Conservation (phyloP, 805 yeast species). For the Komagataella kurtzmanii region DNA sequence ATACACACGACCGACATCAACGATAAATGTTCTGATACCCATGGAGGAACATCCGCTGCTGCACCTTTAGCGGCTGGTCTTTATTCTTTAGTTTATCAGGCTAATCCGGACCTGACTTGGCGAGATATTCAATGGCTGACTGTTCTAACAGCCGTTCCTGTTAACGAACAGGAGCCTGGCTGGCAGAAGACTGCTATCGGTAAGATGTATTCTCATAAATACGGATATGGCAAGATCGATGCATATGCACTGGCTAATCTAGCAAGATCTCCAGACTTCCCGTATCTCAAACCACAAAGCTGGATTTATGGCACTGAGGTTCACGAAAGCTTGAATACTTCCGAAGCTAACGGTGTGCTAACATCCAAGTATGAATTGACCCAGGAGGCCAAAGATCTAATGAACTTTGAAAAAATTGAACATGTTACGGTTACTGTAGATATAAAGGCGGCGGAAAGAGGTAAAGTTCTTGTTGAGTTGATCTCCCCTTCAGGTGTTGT, state of each 20-base stretch:
- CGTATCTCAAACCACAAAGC: slow-evolving; percentile 82
- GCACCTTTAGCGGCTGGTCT: slow-evolving; percentile 98
- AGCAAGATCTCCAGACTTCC: slow-evolving; percentile 50
- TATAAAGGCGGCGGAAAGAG: slow-evolving; percentile 52
- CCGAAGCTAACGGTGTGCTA: slow-evolving; percentile 9
- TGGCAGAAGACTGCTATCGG: slow-evolving; percentile 67
- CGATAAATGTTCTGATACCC: slow-evolving; percentile 52
- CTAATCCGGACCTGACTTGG: slow-evolving; percentile 87
- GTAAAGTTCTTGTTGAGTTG: slow-evolving; percentile 51
- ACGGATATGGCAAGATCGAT: slow-evolving; percentile 89
- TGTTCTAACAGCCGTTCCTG: slow-evolving; percentile 54
- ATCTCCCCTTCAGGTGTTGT: slow-evolving; percentile 64
- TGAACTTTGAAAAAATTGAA: slow-evolving; percentile 63
- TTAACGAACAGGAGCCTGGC: slow-evolving; percentile 51
- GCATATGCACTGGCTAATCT: slow-evolving; percentile 59
- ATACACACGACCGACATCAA: slow-evolving; percentile 81
- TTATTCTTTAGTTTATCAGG: slow-evolving; percentile 68
- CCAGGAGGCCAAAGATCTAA: slow-evolving; percentile 30
- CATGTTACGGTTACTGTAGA: slow-evolving; percentile 78
- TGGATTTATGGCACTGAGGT: slow-evolving; percentile 47
- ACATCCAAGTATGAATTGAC: slow-evolving; percentile 31
- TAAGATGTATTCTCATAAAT: slow-evolving; percentile 65
- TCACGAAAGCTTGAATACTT: slow-evolving; percentile 15
- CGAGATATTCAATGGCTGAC: slow-evolving; percentile 85
- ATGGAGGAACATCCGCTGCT: slow-evolving; percentile 98